These are phyloP conservation scores for Cryphonectria nitschkei DNA, from an alignment of 2,329 filamentous ascomycete genomes.

Conservation along the genomic window DNA sequence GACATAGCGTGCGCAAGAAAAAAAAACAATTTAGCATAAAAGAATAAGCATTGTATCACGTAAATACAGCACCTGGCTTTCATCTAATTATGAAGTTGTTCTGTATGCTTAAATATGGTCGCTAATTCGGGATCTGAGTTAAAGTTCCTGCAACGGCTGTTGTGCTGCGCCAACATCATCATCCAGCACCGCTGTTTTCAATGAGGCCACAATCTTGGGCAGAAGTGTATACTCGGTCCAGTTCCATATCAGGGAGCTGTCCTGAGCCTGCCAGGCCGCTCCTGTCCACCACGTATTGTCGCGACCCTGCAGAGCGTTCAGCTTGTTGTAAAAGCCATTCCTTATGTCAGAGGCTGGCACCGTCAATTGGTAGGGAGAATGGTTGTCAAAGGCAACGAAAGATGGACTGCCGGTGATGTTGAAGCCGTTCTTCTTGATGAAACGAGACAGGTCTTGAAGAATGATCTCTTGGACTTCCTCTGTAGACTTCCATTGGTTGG, in stretches of 20 bases:
- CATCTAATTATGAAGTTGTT: too few species aligned
- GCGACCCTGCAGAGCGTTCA: constrained; percentile 5
- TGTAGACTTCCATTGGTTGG: background rate
- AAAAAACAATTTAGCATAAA: too few species aligned
- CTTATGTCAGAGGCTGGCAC: background rate
- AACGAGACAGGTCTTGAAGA: background rate
- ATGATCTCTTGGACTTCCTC: background rate
- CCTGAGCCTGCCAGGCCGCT: background rate
- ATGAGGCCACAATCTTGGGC: background rate
- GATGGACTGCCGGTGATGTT: background rate
- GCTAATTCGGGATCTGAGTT: background rate
- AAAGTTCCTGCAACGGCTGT: background rate
- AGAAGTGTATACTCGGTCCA: background rate
- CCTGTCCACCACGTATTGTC: constrained; percentile 9
- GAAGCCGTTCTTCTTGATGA: background rate
- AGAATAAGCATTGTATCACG: too few species aligned
- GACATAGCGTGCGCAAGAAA: too few species aligned
- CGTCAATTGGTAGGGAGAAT: background rate
- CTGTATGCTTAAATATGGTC: too few species aligned
- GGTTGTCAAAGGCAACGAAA: background rate
- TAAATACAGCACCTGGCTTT: too few species aligned
- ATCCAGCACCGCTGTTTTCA: background rate
- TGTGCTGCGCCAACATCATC: background rate
- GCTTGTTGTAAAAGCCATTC: background rate
- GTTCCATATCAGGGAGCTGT: constrained; percentile 1